phyloP scores from a whole-genome alignment of 306 rosid genomes.

The Phaseolus lunatus region DNA sequence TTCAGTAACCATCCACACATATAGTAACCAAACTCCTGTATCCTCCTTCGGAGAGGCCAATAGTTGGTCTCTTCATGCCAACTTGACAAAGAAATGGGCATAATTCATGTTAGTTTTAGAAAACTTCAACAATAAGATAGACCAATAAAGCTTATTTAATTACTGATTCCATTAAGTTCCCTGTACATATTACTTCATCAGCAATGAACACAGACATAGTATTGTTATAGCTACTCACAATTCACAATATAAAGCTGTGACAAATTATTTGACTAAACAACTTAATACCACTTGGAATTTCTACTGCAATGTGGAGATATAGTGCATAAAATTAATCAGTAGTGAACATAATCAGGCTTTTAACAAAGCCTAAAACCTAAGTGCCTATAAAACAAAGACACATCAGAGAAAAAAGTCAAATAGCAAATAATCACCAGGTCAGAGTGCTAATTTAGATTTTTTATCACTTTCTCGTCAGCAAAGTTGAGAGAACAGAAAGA shows the following conservation, averaged over 20 bases:
- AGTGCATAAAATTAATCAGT: neutral
- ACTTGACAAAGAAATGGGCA: slow-evolving; percentile 9
- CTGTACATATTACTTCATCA: neutral
- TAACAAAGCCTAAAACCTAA: neutral
- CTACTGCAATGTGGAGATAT: neutral
- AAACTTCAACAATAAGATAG: slow-evolving; percentile 3
- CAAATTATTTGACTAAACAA: slow-evolving; percentile 26
- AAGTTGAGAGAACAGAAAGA: slow-evolving; percentile 19
- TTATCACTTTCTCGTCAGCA: neutral
- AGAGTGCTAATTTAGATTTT: neutral
- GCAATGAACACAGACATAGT: neutral
- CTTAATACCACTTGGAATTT: slow-evolving; percentile 23
- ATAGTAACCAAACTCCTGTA: neutral
- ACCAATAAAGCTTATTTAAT: slow-evolving; percentile 9
- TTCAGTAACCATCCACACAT: slow-evolving; percentile 10
- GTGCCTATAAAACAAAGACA: slow-evolving; percentile 2
- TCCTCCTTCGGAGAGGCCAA: slow-evolving; percentile 23
- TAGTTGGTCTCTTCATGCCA: slow-evolving; percentile 11
- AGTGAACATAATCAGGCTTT: slow-evolving; percentile 2
- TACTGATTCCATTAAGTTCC: slow-evolving; percentile 12
- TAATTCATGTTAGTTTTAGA: slow-evolving; percentile 16
- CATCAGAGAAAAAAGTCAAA: neutral
- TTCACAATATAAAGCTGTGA: slow-evolving; percentile 1
- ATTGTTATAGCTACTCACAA: slow-evolving; percentile 6
- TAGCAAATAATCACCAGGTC: neutral